phyloP scores from a whole-genome alignment of 2,329 filamentous ascomycete genomes.

The Taxawa tesnikishii region DNA sequence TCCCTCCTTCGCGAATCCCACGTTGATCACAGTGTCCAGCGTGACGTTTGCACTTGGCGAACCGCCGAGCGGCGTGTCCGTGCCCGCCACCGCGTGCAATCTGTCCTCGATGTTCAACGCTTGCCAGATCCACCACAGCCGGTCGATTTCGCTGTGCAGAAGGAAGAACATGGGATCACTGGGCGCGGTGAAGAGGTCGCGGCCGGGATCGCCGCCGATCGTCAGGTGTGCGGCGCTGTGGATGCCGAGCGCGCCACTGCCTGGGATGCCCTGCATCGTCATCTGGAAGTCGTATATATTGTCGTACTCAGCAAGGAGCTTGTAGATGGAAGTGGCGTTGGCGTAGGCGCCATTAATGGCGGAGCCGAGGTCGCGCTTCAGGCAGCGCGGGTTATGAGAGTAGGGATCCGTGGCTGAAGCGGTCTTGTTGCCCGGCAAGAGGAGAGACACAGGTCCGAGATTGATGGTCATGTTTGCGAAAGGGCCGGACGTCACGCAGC shows the following conservation, averaged over 20 bases:
- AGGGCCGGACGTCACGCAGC: constrained; percentile 40
- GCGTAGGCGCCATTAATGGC: constrained; percentile 11
- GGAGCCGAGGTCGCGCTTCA: constrained; percentile 12
- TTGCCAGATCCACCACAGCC: constrained; percentile 39
- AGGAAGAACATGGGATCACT: constrained; percentile 37
- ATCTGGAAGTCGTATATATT: constrained; percentile 16
- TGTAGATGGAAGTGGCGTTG: constrained; percentile 13
- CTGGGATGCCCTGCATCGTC: constrained; percentile 16
- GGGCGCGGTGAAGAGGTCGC: constrained; percentile 24
- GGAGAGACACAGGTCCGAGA: constrained; percentile 12
- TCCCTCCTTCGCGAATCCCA: constrained; percentile 15
- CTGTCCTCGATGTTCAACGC: constrained; percentile 28
- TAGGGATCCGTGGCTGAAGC: constrained; percentile 15
- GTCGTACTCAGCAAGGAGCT: constrained; percentile 14
- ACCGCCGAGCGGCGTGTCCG: constrained; percentile 30
- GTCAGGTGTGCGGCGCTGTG: constrained; percentile 37
- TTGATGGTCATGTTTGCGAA: constrained; percentile 32
- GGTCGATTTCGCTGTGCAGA: constrained; percentile 33
- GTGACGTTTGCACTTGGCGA: constrained; percentile 32
- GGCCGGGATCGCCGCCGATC: constrained; percentile 23
- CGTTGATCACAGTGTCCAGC: constrained; percentile 28
- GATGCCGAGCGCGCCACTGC: constrained; percentile 20
- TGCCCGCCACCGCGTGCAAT: constrained; percentile 27
- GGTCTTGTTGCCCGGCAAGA: constrained; percentile 14
- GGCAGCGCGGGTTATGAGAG: constrained; percentile 14